Evolutionary conservation across 2,329 filamentous ascomycete genomes (phyloP).

Genomic region (Penicillium sp.): DNA sequence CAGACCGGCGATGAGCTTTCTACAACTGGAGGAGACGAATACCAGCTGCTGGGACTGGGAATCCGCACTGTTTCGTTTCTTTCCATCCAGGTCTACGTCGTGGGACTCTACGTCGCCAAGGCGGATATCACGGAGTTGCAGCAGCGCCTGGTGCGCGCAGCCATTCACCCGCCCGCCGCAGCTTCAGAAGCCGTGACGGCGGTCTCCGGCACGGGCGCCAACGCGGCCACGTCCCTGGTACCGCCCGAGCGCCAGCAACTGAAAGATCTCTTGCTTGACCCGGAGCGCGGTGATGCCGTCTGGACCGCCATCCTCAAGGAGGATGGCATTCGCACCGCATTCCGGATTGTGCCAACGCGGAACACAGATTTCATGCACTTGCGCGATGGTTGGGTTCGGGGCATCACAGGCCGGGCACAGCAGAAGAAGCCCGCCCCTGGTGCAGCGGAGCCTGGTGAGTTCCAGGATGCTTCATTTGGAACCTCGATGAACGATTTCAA

Average conservation of each 20-base stretch:
- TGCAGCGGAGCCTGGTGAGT: slow-evolving; percentile 38
- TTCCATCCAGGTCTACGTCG: slow-evolving; percentile 87
- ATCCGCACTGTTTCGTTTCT: slow-evolving; percentile 88
- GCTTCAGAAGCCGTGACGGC: slow-evolving; percentile 15
- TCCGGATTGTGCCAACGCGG: slow-evolving; percentile 83
- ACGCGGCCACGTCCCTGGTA: slow-evolving; percentile 74
- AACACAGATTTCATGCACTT: slow-evolving; percentile 94
- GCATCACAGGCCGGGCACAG: slow-evolving; percentile 71
- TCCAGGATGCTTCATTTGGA: slow-evolving; percentile 73
- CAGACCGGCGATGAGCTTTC: slow-evolving; percentile 39
- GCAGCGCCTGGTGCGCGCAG: slow-evolving; percentile 67
- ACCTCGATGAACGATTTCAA: slow-evolving; percentile 74
- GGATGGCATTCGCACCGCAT: slow-evolving; percentile 67
- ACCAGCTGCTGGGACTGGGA: slow-evolving; percentile 83
- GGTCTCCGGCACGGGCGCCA: slow-evolving; percentile 52
- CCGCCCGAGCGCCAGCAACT: slow-evolving; percentile 75
- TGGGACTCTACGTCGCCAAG: slow-evolving; percentile 86
- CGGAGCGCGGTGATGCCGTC: slow-evolving; percentile 64
- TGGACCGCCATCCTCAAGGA: slow-evolving; percentile 70
- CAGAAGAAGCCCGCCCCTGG: slow-evolving; percentile 44
- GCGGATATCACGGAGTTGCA: slow-evolving; percentile 80
- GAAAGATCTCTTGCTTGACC: slow-evolving; percentile 66
- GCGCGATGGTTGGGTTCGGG: slow-evolving; percentile 84
- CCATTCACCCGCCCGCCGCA: slow-evolving; percentile 44
- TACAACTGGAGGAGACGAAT: slow-evolving; percentile 53